phyloP scores from a whole-genome alignment of 139 green algal genomes.

The Chlorella sorokiniana region DNA sequence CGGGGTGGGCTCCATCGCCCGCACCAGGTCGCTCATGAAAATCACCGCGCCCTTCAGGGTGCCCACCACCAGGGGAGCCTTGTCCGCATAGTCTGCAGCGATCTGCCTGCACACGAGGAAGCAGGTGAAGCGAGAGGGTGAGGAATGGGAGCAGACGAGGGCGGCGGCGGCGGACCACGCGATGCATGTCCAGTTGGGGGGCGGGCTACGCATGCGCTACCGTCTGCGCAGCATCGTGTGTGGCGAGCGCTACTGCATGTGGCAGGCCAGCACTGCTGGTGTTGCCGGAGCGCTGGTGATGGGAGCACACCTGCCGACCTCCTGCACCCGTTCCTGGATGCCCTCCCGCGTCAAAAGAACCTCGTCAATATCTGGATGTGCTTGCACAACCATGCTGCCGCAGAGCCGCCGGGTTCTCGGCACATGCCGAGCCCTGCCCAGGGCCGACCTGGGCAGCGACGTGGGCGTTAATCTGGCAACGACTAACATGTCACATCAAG shows the following conservation, averaged over 20 bases:
- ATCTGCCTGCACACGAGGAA: conserved; percentile 40
- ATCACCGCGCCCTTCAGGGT: conserved; percentile 66
- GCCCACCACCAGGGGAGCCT: conserved; percentile 50
- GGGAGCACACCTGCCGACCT: conserved; percentile 46
- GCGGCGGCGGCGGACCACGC: too few species aligned
- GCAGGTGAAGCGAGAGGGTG: neutral
- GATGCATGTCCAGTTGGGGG: neutral
- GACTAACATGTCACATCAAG: too few species aligned
- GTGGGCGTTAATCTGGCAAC: too few species aligned
- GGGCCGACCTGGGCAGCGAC: neutral
- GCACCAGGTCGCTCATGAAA: conserved; percentile 66
- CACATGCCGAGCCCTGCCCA: neutral
- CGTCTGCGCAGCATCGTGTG: too few species aligned
- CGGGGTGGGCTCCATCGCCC: conserved; percentile 53
- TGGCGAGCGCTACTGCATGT: too few species aligned
- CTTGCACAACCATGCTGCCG: neutral
- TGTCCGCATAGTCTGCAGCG: conserved; percentile 48
- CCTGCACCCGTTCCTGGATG: conserved; percentile 34
- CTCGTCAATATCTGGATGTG: conserved; percentile 38
- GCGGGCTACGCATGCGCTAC: neutral
- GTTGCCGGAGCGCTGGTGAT: neutral
- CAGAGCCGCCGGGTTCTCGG: neutral
- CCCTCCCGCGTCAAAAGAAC: conserved; percentile 48
- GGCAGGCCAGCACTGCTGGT: too few species aligned
- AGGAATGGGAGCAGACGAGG: neutral